A percentile compares a stretch with the other conserved stretches of the same genome.
phyloP scores from a whole-genome alignment of 2,329 filamentous ascomycete species.

The Fusarium coffeatum region DNA sequence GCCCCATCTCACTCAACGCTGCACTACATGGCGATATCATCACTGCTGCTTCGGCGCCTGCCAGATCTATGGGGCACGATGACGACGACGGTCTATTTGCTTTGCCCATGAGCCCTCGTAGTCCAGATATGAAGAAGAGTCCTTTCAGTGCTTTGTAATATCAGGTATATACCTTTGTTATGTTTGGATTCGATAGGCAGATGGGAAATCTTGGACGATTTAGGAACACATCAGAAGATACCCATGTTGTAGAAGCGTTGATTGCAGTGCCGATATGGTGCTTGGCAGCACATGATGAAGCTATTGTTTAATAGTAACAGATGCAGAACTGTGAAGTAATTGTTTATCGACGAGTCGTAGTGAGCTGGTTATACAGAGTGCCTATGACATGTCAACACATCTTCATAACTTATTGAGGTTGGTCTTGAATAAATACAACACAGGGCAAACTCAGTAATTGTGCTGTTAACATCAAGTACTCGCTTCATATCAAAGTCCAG shows the following conservation, averaged over 20 bases:
- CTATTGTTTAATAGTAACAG: neutral
- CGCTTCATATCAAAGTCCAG: neutral
- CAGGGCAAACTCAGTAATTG: neutral
- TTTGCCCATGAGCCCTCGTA: conserved; percentile 85
- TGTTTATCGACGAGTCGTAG: neutral
- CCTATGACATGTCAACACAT: neutral
- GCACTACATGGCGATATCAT: conserved; percentile 44
- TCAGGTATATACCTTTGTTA: neutral
- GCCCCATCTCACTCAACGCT: conserved; percentile 52
- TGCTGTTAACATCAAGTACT: neutral
- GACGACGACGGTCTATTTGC: conserved; percentile 86
- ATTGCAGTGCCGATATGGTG: neutral
- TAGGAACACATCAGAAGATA: conserved; percentile 27
- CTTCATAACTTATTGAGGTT: neutral
- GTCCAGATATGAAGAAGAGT: conserved; percentile 85
- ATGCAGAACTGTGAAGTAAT: neutral
- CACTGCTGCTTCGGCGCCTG: conserved; percentile 29
- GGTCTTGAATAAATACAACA: neutral
- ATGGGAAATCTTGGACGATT: neutral
- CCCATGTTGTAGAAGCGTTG: conserved; percentile 33
- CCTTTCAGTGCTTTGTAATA: conserved; percentile 72
- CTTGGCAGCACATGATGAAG: neutral
- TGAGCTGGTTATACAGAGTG: neutral
- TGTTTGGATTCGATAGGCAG: neutral
- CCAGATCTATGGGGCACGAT: conserved; percentile 40